Evolutionary conservation across 169 alveolate genomes (phyloP).

Genomic region (Eimeria necatrix): DNA sequence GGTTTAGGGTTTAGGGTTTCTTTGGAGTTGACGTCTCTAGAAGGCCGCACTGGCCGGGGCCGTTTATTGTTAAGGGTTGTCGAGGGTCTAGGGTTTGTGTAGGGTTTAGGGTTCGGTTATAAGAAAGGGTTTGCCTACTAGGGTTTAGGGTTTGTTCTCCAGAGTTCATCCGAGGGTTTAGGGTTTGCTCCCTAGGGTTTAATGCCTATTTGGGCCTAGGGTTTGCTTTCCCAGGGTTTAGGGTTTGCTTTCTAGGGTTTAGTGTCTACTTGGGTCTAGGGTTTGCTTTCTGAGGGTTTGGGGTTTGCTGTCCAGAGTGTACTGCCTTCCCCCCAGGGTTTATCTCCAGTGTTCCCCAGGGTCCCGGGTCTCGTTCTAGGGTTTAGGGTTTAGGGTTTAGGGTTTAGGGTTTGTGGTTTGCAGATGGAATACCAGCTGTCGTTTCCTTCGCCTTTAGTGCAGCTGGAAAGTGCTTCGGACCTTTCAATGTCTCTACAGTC

Average conservation of each 20-base stretch:
- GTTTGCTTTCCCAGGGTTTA: neutral
- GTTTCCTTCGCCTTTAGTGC: conserved; percentile 44
- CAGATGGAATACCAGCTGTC: conserved; percentile 38
- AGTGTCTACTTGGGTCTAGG: neutral
- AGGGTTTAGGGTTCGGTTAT: too few species aligned
- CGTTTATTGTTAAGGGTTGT: too few species aligned
- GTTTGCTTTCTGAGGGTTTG: neutral
- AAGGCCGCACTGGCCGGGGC: neutral
- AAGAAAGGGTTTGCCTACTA: too few species aligned
- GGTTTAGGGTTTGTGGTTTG: conserved; percentile 42
- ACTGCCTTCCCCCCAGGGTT: neutral
- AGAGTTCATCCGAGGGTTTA: too few species aligned
- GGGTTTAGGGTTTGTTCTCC: too few species aligned
- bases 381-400: conserved; percentile 31
- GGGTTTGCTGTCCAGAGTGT: conserved; percentile 21
- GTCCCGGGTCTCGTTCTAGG: too few species aligned
- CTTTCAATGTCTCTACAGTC: neutral
- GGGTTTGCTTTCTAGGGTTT: neutral
- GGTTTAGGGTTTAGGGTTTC: neutral
- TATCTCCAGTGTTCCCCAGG: too few species aligned
- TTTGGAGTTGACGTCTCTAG: neutral
- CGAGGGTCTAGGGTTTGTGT: too few species aligned
- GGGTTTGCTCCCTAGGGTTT: neutral
- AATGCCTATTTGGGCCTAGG: neutral
- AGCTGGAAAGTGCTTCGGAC: neutral